These are phyloP conservation scores for Populus hybrid DNA, from an alignment of 441 rosid species.

Conservation along the genomic window DNA sequence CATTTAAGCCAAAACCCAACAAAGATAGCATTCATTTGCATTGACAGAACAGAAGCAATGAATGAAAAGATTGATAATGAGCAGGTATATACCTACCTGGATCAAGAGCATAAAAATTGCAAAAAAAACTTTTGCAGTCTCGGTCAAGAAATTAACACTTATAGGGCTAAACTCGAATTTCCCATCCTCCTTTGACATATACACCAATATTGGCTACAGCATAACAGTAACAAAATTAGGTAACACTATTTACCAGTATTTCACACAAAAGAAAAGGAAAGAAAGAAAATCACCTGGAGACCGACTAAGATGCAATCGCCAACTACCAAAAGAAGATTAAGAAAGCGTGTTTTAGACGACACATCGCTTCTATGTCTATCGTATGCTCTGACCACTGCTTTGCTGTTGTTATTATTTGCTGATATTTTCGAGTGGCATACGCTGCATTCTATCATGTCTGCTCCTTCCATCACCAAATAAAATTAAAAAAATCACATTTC, in stretches of 20 bases:
- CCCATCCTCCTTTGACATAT: slow-evolving; percentile 93
- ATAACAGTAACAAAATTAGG: slow-evolving; percentile 7
- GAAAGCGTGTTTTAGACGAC: slow-evolving; percentile 66
- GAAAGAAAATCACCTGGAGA: slow-evolving; percentile 53
- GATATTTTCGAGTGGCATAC: slow-evolving; percentile 78
- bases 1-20: not conserved
- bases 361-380: slow-evolving; percentile 58
- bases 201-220: slow-evolving; percentile 86
- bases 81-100: slow-evolving; percentile 43
- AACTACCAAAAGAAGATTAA: slow-evolving; percentile 65
- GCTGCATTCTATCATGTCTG: slow-evolving; percentile 76
- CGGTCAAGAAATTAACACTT: slow-evolving; percentile 90
- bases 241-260: no score
- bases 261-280: not conserved
- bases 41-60: not conserved
- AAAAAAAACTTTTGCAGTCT: slow-evolving; percentile 69
- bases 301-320: slow-evolving; percentile 93
- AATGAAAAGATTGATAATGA: not conserved
- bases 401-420: slow-evolving; percentile 32
- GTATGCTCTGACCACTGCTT: slow-evolving; percentile 70
- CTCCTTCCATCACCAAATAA: not conserved
- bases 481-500: not conserved
- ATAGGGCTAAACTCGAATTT: slow-evolving; percentile 78
- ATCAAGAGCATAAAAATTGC: slow-evolving; percentile 77
- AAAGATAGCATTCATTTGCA: not conserved